Base-by-base conservation (phyloP, 352 stramenopile genomes). In the Aphanomyces stellatus region DNA sequence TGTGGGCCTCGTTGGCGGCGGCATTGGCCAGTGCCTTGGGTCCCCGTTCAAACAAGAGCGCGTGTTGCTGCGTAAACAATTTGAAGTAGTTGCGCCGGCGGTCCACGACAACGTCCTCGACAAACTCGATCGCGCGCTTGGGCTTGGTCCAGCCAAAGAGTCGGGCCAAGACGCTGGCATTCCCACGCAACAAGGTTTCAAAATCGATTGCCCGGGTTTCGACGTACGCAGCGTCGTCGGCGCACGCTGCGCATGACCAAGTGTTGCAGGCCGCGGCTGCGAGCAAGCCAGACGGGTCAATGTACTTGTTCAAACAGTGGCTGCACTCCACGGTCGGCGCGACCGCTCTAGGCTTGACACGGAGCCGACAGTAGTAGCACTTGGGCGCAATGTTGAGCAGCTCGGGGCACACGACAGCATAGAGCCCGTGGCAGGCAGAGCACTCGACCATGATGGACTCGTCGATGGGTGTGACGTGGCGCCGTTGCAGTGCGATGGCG, bases 1-100 rank as follows among this genome's bases (percentile, higher is more conserved):
- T 3, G 8, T 55, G 13, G 33, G 11, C n/a, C 11, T 8, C 40
- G 1, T 13, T 19, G 13, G 41, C 6, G 8, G 19, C 28, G 41
- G 11, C 17, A 6, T 17, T 48, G 15, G 35, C 10, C n/a, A 8
- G 17, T 5, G 15, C 30, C n/a, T 25, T 43, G 13, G 28, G 34
- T 46, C 19, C 30, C 19, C 7, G 15, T 48, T 46, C 37, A 37
- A 64, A 64, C 17, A 67, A 30, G 27, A 67, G 30, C 2, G 24
- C 19, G 30, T 59, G 22, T 4, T 56, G 33, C 46, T 57, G 41
- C 1, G 60, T 67, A 41, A 28, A 59, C 40, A 67, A 5, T n/a
- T 59, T 57, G 33, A 67, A 67, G 60, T 67, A 67, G 27, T 67
- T 67, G 41, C 13, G 5, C n/a, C 33, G 40, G 22, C 37, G 59